Evolutionary conservation across 352 stramenopile species (phyloP).

Genomic region (Paralagenidium karlingii): DNA sequence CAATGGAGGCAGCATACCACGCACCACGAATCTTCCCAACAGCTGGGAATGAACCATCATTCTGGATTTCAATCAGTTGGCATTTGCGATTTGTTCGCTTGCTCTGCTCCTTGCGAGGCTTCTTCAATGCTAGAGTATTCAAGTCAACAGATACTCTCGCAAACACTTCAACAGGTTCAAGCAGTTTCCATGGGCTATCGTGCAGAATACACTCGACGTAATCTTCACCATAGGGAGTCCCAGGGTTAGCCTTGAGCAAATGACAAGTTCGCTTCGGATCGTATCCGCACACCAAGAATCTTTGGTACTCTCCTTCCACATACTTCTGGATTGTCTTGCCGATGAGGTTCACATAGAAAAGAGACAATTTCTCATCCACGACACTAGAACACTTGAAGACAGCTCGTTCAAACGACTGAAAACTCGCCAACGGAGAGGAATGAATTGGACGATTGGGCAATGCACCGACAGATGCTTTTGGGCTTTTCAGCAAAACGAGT

Average conservation of each 20-base stretch:
- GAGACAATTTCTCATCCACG: conserved; percentile 26
- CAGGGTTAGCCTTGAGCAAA: conserved; percentile 45
- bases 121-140: too few species aligned
- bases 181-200: conserved; percentile 62
- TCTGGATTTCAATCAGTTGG: conserved; percentile 61
- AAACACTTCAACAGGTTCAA: too few species aligned
- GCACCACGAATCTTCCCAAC: conserved; percentile 27
- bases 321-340: conserved; percentile 61
- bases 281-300: conserved; percentile 56
- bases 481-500: too few species aligned
- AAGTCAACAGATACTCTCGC: too few species aligned
- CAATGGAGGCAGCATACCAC: conserved; percentile 45
- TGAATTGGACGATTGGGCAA: too few species aligned
- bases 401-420: conserved; percentile 79
- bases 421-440: conserved; percentile 63
- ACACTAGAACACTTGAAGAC: conserved; percentile 51
- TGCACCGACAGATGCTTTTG: too few species aligned
- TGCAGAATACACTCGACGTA: conserved; percentile 56
- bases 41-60: conserved; percentile 13
- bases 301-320: conserved; percentile 71
- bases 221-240: conserved; percentile 21
- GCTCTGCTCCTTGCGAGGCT: too few species aligned
- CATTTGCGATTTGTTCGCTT: too few species aligned
- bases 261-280: conserved; percentile 39
- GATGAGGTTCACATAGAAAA: conserved; percentile 54